Evolutionary conservation across 257 asterid genomes (phyloP).

Genomic region (Hygrophila difformis): DNA sequence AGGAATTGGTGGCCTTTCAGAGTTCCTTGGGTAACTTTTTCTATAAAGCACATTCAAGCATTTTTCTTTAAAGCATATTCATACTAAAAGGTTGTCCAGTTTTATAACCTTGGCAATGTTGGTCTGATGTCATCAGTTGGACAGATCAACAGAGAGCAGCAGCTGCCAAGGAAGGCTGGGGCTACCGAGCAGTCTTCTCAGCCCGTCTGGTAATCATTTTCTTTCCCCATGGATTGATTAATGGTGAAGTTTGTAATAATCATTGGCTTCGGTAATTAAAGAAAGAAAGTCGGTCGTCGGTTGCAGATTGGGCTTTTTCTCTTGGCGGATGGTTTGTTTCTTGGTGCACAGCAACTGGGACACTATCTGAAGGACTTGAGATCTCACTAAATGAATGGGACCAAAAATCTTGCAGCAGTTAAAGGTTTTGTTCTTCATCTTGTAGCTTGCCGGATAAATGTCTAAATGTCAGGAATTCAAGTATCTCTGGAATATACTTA

Average conservation of each 20-base stretch:
- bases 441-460: no score
- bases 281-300: neutral
- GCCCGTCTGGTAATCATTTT: constrained; percentile 67
- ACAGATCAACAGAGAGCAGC: constrained; percentile 92
- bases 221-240: constrained; percentile 8
- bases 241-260: neutral
- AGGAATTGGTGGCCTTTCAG: constrained; percentile 98
- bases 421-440: no score
- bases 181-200: constrained; percentile 64
- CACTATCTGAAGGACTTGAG: constrained; percentile 60
- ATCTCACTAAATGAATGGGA: constrained; percentile 45
- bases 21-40: constrained; percentile 70
- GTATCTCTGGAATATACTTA: no score
- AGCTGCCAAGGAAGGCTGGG: constrained; percentile 94
- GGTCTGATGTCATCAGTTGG: constrained; percentile 77
- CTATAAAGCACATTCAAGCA: no score
- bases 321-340: constrained; percentile 61
- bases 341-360: constrained; percentile 75
- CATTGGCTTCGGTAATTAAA: constrained; percentile 7
- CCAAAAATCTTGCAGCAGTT: neutral
- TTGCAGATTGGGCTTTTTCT: constrained; percentile 63
- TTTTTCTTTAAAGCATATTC: neutral
- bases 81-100: neutral
- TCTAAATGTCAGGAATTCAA: no score
- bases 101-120: neutral